phyloP scores from a whole-genome alignment of 139 green algal species.

The Axilococcus clingmanii region DNA sequence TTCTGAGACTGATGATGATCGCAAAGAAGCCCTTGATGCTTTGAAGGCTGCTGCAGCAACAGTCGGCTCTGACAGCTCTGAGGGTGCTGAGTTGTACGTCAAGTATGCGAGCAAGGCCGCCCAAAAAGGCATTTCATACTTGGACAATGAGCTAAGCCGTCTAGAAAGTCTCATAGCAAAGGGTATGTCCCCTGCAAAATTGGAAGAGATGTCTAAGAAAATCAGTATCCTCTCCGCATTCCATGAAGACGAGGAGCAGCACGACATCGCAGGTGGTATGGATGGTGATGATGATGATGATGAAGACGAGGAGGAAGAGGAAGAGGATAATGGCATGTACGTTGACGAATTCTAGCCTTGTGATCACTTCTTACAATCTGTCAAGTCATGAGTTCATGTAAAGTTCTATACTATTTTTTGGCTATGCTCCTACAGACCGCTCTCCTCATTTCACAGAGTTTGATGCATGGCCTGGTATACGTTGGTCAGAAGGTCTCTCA shows the following conservation, averaged over 20 bases:
- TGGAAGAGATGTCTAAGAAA: conserved; percentile 29
- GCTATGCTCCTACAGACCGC: no score
- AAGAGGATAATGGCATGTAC: no score
- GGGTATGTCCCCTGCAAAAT: conserved; percentile 41
- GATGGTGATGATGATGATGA: background rate
- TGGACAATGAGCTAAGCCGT: conserved; percentile 53
- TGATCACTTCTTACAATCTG: no score
- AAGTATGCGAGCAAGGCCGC: conserved; percentile 51
- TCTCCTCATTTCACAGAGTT: no score
- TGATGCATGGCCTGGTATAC: background rate
- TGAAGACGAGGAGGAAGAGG: background rate
- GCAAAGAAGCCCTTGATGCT: conserved; percentile 4
- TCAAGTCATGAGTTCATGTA: no score
- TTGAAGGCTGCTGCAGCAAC: conserved; percentile 2
- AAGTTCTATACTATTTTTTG: no score
- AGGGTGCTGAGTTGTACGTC: conserved; percentile 59
- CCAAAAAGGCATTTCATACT: conserved; percentile 65
- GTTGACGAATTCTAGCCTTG: no score
- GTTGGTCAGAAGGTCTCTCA: background rate
- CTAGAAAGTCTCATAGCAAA: conserved; percentile 55
- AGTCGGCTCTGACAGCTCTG: conserved; percentile 15
- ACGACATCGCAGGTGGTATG: background rate
- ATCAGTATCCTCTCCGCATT: conserved; percentile 30
- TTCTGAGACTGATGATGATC: background rate
- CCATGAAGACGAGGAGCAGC: no score